phyloP scores from a whole-genome alignment of 1,139 yeast species.

The Yamadazyma atlantica region DNA sequence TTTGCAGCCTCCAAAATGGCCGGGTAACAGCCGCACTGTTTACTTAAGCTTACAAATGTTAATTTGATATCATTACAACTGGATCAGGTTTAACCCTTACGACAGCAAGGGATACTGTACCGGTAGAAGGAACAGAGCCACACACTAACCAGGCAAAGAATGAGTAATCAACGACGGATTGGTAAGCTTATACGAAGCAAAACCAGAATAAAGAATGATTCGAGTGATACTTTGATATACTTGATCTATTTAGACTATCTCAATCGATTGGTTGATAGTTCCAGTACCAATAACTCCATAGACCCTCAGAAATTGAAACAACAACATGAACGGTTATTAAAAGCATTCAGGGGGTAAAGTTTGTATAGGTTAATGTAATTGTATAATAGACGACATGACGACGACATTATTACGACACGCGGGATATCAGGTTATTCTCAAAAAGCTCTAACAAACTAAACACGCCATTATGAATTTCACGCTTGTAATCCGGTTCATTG shows the following conservation, averaged over 20 bases:
- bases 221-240: constrained; percentile 45
- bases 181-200: background rate
- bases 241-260: constrained; percentile 49
- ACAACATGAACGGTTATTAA: constrained; percentile 23
- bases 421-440: too few species aligned
- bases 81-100: too few species aligned
- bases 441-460: too few species aligned
- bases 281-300: constrained; percentile 8
- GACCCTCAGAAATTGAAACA: constrained; percentile 16
- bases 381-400: too few species aligned
- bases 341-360: constrained; percentile 28
- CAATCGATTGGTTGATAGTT: constrained; percentile 33
- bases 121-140: too few species aligned
- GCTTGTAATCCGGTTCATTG: constrained; percentile 14
- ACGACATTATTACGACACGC: too few species aligned
- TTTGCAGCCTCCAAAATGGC: too few species aligned
- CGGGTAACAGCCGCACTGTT: too few species aligned
- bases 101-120: too few species aligned
- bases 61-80: too few species aligned
- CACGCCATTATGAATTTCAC: background rate
- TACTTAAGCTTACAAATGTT: too few species aligned
- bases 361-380: background rate
- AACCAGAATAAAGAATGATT: constrained; percentile 30
- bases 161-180: constrained; percentile 1
- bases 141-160: background rate